phyloP scores from a whole-genome alignment of 2,329 filamentous ascomycete genomes.

The Fusarium sp. region DNA sequence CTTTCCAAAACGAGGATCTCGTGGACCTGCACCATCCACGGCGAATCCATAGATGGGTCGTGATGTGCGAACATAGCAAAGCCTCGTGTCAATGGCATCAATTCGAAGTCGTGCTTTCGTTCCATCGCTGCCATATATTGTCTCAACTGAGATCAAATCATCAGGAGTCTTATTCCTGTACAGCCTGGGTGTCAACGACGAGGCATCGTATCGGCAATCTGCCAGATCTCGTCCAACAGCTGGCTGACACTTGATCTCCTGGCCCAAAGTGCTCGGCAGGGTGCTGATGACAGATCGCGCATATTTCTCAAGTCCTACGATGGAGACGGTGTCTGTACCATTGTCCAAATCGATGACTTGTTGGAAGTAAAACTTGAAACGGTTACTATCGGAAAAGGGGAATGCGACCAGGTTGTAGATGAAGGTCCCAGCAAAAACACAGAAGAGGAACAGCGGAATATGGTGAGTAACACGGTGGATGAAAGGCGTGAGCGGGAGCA shows the following conservation, averaged over 20 bases:
- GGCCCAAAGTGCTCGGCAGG: constrained; percentile 77
- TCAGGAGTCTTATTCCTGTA: constrained; percentile 58
- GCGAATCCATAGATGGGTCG: constrained; percentile 72
- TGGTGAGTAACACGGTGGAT: constrained; percentile 88
- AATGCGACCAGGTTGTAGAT: constrained; percentile 90
- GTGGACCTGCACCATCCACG: constrained; percentile 69
- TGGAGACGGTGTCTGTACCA: constrained; percentile 74
- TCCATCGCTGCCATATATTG: constrained; percentile 47
- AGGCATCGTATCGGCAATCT: constrained; percentile 78
- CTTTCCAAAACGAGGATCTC: constrained; percentile 73
- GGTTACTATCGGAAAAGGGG: constrained; percentile 83
- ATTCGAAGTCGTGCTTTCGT: constrained; percentile 73
- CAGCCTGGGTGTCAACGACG: constrained; percentile 70
- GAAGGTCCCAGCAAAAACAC: constrained; percentile 79
- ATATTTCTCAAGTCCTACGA: constrained; percentile 76
- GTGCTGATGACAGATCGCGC: constrained; percentile 73
- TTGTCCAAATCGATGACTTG: constrained; percentile 83
- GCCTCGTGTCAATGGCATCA: constrained; percentile 78
- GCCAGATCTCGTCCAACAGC: constrained; percentile 60
- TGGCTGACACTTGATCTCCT: constrained; percentile 65
- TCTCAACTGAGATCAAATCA: constrained; percentile 72
- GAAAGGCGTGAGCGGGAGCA: constrained; percentile 84
- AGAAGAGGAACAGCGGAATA: constrained; percentile 79
- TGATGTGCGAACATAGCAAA: constrained; percentile 80
- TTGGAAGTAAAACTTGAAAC: constrained; percentile 88